Evolutionary conservation across 2,329 filamentous ascomycete species (phyloP).

Genomic region (Cercospora janseana): DNA sequence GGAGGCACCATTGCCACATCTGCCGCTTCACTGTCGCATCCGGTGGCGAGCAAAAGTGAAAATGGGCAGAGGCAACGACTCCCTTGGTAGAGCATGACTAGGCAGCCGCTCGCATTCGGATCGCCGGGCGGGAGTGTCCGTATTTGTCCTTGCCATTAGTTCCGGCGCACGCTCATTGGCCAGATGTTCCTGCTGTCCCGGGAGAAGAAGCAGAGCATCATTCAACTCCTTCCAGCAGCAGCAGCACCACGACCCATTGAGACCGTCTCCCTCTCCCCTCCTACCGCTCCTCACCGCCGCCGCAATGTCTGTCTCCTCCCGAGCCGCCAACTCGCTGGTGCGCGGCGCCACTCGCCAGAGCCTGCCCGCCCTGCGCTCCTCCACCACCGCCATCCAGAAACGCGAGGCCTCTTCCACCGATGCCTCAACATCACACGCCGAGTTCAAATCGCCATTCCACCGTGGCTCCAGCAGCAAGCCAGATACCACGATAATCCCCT

Average conservation of each 20-base stretch:
- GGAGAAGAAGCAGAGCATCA: conserved; percentile 9
- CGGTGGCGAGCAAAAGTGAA: background rate
- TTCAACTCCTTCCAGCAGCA: conserved; percentile 12
- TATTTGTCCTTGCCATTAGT: background rate
- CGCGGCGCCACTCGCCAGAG: conserved; percentile 48
- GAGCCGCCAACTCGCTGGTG: conserved; percentile 47
- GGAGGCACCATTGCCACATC: conserved; percentile 10
- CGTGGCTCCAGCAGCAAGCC: conserved; percentile 37
- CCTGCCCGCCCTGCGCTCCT: conserved; percentile 47
- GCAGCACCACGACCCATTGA: conserved; percentile 23
- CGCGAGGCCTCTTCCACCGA: conserved; percentile 37
- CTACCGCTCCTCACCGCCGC: conserved; percentile 31
- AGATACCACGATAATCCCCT: conserved; percentile 71
- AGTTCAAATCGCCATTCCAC: conserved; percentile 58
- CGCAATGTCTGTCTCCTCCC: conserved; percentile 52
- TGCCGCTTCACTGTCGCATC: background rate
- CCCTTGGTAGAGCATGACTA: conserved; percentile 1
- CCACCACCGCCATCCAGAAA: conserved; percentile 45
- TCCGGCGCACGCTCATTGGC: background rate
- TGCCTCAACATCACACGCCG: conserved; percentile 42
- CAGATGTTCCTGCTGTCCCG: conserved; percentile 1
- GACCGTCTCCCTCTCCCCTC: conserved; percentile 19
- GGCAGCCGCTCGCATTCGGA: too few relatives aligned
- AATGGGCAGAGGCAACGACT: background rate
- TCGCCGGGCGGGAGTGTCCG: too few relatives aligned